Evolutionary conservation across 176 grass and related monocot species (phyloP), one percentile per base, ranked within the genome.

Genomic region (Pontederia paniculata): DNA sequence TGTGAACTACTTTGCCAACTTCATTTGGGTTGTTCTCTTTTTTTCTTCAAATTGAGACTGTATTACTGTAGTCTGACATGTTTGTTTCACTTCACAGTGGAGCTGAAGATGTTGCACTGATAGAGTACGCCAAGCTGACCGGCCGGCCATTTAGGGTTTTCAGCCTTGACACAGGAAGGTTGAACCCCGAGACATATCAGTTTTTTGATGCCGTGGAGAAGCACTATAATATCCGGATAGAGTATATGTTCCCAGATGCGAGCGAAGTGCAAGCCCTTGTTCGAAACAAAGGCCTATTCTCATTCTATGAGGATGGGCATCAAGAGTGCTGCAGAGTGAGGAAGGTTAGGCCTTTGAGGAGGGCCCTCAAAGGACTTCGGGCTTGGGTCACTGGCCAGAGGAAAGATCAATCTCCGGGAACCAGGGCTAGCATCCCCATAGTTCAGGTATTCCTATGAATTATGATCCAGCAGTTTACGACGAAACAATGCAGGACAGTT

Each of bases 341-440:
- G 63, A 97, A 97, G 77, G 93, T 97, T 52, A 88, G 93, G 43
- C 93, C 93, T 0, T 50, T 97, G 31, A 62, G 83, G 64, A 74
- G 77, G 54, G 86, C 86, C 12, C 86, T 97, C 50, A 81, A 48
- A 23, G 80, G 93, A 0, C 77, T 97, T 59, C 68, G 57, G 55
- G 86, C 93, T 9, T 90, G 93, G 93, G 84, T 97, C 74, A 97
- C 93, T 12, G 86, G 93, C 3, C 93, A 97, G 70, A 79, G 89
- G 68, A 95, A 95, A 65, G 89, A 95, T 50, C 89, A 95, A 63
- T 88, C 84, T 5, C 89, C 84, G 0, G 84, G 89, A 16, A 95
- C 89, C 45, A 68, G 89, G n/a, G 83, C 89, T 15, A 60, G 68
- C 67, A 95, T 95, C 77, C 89, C 81, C 5, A 14, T 88, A 31